Base-by-base conservation (phyloP, 2,329 filamentous ascomycete species). In the Albifimbria verrucaria region DNA sequence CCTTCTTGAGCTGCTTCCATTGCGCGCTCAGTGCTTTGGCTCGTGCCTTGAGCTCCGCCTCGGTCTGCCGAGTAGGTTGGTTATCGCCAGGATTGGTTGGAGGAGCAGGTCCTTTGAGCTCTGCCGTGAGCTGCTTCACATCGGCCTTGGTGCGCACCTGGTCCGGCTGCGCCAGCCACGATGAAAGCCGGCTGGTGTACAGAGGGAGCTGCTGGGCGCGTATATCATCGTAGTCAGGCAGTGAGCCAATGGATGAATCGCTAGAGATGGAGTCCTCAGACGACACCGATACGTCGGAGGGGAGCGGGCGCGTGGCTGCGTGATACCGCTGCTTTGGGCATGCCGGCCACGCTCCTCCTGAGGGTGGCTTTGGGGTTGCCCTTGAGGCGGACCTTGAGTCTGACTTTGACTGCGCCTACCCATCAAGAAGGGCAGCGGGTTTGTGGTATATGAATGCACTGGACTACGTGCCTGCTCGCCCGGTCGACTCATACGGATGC, bases 191-290 rank as follows among this genome's bases (percentile, higher is more conserved):
- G 12, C 70, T 62, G 45, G 72, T 72, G 15, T 76, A 74, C 1
- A 76, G 55, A 2, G 78, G 74, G 1, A 84, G 68, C 62, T 83
- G 80, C 18, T 68, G 60, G 50, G 77, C 75, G 12, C 64, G 65
- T 2, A 85, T 68, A 42, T 79, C 73, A 52, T 82, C 77, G 59
- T 77, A 78, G 50, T 78, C 74, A 0, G 80, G 79, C 1, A 85
- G 76, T 2, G 79, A 82, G 32, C 76, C 80, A 51, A 83, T 66
- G 2, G 77, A 79, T 1, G 69, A 73, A 3, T 58, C 65, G 1
- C 70, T 73, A 20, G 63, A 66, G 7, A 67, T 66, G 1, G 70
- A 71, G 0, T 68, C 69, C 0, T 56, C 57, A 1, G 69, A 73
- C 0, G 71, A 72, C 0, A 59, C 58, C 1, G 67, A 67, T 1